A percentile compares a stretch with the other conserved stretches of the same genome.
phyloP scores from a whole-genome alignment of 345 rosid species.

The Angophora floribunda region DNA sequence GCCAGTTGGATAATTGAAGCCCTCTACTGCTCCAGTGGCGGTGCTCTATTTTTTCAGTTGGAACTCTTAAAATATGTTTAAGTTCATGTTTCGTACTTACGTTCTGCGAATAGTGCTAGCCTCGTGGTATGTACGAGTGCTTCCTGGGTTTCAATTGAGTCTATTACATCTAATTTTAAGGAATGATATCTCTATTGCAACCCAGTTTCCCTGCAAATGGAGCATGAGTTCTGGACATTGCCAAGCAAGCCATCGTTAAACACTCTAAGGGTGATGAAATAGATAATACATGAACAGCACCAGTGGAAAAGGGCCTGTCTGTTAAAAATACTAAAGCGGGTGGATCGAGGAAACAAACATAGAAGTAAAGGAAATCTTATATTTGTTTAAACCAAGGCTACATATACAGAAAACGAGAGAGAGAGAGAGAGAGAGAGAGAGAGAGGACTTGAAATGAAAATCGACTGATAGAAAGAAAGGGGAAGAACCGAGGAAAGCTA shows the following conservation, averaged over 20 bases:
- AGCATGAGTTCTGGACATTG: background rate
- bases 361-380: background rate
- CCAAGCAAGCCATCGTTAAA: background rate
- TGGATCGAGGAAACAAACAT: background rate
- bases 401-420: background rate
- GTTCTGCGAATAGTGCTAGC: background rate
- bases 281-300: background rate
- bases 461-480: background rate
- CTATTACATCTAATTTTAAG: background rate
- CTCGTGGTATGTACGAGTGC: background rate
- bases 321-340: background rate
- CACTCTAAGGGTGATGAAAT: background rate
- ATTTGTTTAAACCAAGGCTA: background rate
- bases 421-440: background rate
- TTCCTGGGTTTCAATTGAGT: background rate
- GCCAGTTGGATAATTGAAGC: conserved; percentile 48
- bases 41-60: background rate
- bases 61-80: background rate
- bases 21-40: background rate
- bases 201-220: background rate
- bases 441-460: background rate
- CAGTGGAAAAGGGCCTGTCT: background rate
- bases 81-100: background rate
- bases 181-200: background rate
- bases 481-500: background rate